Evolutionary conservation across 2,329 filamentous ascomycete species (phyloP).

Genomic region (Ascochyta rabiei): DNA sequence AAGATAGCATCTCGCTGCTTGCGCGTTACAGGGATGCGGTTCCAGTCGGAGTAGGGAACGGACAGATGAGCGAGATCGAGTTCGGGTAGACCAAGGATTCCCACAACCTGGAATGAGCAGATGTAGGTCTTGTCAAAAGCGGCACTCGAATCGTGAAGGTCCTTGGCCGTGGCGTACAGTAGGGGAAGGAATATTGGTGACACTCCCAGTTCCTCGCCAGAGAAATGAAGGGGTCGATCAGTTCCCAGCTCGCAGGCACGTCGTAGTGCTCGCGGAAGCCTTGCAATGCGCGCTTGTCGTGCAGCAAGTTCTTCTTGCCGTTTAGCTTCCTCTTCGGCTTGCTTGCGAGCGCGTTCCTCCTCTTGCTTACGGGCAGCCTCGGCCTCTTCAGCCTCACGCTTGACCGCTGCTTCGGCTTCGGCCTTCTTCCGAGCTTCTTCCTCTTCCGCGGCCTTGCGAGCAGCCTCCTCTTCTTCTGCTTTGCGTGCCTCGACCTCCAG

Average conservation of each 20-base stretch:
- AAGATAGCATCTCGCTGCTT: constrained; percentile 46
- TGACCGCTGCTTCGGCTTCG: constrained; percentile 40
- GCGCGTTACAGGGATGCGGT: constrained; percentile 41
- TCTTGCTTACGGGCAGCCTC: constrained; percentile 41
- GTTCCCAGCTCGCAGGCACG: constrained; percentile 46
- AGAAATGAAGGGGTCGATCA: constrained; percentile 47
- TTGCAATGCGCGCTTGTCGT: constrained; percentile 43
- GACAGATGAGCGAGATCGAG: constrained; percentile 45
- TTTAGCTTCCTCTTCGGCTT: constrained; percentile 38
- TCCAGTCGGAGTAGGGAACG: constrained; percentile 45
- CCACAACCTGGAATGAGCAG: constrained; percentile 48
- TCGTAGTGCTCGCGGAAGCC: constrained; percentile 45
- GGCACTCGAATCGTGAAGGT: constrained; percentile 32
- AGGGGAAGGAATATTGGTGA: constrained; percentile 48
- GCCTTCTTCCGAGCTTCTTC: constrained; percentile 35
- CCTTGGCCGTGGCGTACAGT: constrained; percentile 41
- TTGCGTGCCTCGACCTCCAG: constrained; percentile 35
- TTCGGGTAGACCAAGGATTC: constrained; percentile 49
- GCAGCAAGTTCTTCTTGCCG: constrained; percentile 38
- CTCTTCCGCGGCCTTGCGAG: constrained; percentile 38
- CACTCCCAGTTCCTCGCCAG: constrained; percentile 48
- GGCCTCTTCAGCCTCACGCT: constrained; percentile 39
- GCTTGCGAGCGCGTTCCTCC: constrained; percentile 39
- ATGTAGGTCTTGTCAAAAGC: constrained; percentile 40
- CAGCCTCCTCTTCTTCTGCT: constrained; percentile 36